Conservation (phyloP, 140 eudicot species). For the Anethum foeniculum region DNA sequence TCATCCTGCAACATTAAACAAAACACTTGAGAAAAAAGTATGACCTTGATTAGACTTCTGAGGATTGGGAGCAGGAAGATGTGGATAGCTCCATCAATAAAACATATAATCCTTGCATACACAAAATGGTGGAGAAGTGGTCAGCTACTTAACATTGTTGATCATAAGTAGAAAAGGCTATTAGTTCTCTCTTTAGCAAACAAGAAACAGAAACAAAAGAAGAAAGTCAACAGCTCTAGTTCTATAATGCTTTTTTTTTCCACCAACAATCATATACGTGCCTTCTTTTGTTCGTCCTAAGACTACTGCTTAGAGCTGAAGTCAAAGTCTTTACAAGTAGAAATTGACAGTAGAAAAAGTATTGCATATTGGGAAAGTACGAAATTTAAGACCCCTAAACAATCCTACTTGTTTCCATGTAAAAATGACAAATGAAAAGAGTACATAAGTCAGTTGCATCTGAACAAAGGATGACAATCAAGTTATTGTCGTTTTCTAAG, state of each 20-base stretch:
- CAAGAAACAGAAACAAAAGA: background rate
- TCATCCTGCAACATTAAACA: conserved; percentile 35
- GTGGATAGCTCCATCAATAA: background rate
- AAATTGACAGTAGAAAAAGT: background rate
- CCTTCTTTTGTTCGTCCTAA: background rate
- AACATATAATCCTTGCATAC: background rate
- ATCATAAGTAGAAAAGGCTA: background rate
- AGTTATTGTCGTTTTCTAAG: background rate
- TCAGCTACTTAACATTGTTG: background rate
- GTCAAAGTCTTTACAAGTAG: background rate
- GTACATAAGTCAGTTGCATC: background rate
- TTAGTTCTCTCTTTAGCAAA: background rate
- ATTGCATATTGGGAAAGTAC: background rate
- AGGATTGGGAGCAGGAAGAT: background rate
- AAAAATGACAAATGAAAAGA: background rate
- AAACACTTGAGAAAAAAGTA: background rate
- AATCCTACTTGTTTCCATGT: background rate
- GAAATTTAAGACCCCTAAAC: background rate
- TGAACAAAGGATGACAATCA: background rate
- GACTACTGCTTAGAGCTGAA: background rate
- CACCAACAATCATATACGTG: background rate
- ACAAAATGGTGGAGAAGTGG: background rate
- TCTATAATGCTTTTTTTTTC: conserved; percentile 1
- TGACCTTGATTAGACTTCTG: background rate
- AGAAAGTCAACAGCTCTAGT: background rate